These are phyloP conservation scores for Wickerhamomyces sydowiorum DNA, from an alignment of 805 yeast species.

Conservation along the genomic window DNA sequence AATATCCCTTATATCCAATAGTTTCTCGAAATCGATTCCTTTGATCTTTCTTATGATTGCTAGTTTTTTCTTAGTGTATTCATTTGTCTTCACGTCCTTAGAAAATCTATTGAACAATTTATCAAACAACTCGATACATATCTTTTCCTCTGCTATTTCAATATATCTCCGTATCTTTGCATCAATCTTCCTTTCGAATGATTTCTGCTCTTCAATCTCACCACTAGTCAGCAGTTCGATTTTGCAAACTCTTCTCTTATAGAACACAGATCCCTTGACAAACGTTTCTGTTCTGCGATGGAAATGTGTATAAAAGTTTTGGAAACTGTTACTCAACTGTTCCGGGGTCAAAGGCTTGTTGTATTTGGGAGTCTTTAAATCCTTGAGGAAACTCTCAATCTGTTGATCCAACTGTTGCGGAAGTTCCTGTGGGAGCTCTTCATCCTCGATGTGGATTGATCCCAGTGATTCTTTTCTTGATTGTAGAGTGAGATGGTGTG, in stretches of 20 bases:
- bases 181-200: conserved; percentile 1
- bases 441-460: neutral
- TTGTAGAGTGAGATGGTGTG: too few species aligned
- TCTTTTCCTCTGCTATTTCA: conserved; percentile 14
- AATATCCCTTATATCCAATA: conserved; percentile 15
- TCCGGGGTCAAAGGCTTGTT: conserved; percentile 14
- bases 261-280: conserved; percentile 10
- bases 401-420: conserved; percentile 3
- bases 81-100: conserved; percentile 10
- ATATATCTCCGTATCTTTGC: conserved; percentile 5
- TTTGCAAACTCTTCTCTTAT: neutral
- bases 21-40: conserved; percentile 11
- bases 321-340: conserved; percentile 13
- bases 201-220: conserved; percentile 4
- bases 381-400: conserved; percentile 9
- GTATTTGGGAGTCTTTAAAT: conserved; percentile 17
- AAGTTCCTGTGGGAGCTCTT: conserved; percentile 9
- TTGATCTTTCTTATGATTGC: conserved; percentile 8
- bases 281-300: conserved; percentile 6
- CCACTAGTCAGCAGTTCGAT: conserved; percentile 4
- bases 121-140: conserved; percentile 9
- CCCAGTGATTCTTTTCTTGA: neutral
- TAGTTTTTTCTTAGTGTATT: conserved; percentile 12
- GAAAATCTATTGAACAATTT: conserved; percentile 12
- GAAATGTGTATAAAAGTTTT: conserved; percentile 15